Evolutionary conservation across 2,329 filamentous ascomycete species (phyloP).

Genomic region (Penicillium sumatraense): DNA sequence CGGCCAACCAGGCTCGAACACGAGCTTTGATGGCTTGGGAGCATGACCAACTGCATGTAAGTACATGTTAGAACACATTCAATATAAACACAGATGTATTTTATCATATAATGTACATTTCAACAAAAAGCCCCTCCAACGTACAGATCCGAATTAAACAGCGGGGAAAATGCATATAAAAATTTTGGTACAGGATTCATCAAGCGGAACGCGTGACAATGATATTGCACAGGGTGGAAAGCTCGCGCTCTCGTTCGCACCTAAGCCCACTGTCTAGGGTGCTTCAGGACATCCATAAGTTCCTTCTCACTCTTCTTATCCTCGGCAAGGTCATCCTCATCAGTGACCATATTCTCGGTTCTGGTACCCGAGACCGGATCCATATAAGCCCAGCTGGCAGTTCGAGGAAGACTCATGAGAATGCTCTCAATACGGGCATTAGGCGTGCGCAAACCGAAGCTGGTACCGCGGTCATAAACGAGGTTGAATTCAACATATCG

Average conservation of each 20-base stretch:
- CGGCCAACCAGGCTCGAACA: too few relatives aligned
- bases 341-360: conserved; percentile 53
- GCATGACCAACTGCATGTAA: too few relatives aligned
- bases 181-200: neutral
- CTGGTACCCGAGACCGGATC: conserved; percentile 60
- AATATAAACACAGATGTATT: too few relatives aligned
- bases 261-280: conserved; percentile 66
- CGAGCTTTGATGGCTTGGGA: too few relatives aligned
- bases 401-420: conserved; percentile 92
- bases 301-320: conserved; percentile 67
- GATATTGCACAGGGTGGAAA: neutral
- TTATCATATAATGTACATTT: neutral
- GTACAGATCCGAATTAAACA: too few relatives aligned
- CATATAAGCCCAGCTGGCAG: conserved; percentile 96
- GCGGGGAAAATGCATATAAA: too few relatives aligned
- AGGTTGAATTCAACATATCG: conserved; percentile 98
- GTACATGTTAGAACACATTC: conserved; percentile 5
- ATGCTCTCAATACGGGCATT: conserved; percentile 94
- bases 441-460: conserved; percentile 91
- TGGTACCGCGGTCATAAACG: conserved; percentile 92
- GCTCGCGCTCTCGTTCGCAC: too few relatives aligned
- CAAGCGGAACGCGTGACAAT: neutral
- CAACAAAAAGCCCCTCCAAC: too few relatives aligned
- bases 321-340: conserved; percentile 38
- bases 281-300: conserved; percentile 71